Percentiles rank a stretch among this genome's conserved stretches.
phyloP scores from a whole-genome alignment of 805 yeast genomes.

The Phaffomyces antillensis region DNA sequence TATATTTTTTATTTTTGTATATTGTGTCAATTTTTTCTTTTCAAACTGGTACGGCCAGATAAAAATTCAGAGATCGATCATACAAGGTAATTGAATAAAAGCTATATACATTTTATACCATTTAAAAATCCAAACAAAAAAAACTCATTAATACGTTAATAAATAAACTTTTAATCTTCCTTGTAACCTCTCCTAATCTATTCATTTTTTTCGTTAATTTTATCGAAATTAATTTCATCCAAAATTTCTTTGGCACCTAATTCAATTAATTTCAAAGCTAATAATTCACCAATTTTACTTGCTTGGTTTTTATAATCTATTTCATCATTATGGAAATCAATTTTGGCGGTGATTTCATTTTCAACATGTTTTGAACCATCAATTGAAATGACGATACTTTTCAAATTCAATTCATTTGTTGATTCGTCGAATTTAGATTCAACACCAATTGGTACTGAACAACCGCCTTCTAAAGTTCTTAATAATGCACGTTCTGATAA shows the following conservation, averaged over 20 bases:
- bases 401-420: slow-evolving; percentile 42
- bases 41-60: too few relatives aligned
- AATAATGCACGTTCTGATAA: slow-evolving; percentile 82
- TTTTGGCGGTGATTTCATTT: slow-evolving; percentile 31
- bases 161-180: too few relatives aligned
- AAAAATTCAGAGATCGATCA: too few relatives aligned
- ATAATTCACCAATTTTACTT: slow-evolving; percentile 54
- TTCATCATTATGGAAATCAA: slow-evolving; percentile 17
- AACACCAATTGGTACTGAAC: slow-evolving; percentile 96
- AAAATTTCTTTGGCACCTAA: slow-evolving; percentile 81
- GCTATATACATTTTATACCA: too few relatives aligned
- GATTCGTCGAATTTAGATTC: slow-evolving; percentile 45
- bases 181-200: slow-evolving; percentile 2
- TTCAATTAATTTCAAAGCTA: slow-evolving; percentile 60
- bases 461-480: slow-evolving; percentile 92
- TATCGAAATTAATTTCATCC: slow-evolving; percentile 69
- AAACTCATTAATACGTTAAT: background rate
- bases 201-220: slow-evolving; percentile 35
- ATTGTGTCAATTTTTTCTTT: background rate
- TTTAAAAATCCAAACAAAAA: background rate
- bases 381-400: slow-evolving; percentile 74
- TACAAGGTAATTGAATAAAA: too few relatives aligned
- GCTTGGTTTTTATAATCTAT: slow-evolving; percentile 50
- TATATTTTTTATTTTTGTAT: too few relatives aligned
- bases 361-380: slow-evolving; percentile 73